Percentiles rank a stretch among this genome's conserved stretches.
Conservation (phyloP, 257 asterid species). For the Coffea canephora region DNA sequence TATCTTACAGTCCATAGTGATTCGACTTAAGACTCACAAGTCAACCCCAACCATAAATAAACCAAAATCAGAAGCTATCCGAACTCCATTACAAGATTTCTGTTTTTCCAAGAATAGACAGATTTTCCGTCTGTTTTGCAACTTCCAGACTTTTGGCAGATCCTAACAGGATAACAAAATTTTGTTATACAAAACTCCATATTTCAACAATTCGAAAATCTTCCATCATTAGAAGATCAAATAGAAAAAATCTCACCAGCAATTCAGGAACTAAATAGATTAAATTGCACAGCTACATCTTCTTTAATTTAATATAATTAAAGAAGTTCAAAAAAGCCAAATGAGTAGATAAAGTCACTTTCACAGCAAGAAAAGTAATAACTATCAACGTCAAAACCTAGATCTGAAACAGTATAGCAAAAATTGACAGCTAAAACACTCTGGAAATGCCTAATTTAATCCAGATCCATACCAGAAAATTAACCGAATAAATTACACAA, state of each 20-base stretch:
- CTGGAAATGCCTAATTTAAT: not conserved
- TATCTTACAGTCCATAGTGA: not conserved
- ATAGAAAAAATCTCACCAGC: not conserved
- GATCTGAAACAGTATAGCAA: constrained; percentile 10
- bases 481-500: not conserved
- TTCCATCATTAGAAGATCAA: too few relatives aligned
- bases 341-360: not conserved
- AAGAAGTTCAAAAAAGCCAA: not conserved
- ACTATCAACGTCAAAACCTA: not conserved
- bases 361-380: not conserved
- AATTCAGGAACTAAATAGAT: not conserved
- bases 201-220: not conserved
- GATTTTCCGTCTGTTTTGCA: not conserved
- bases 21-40: not conserved
- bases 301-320: not conserved
- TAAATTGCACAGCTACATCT: not conserved
- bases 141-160: not conserved
- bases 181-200: not conserved
- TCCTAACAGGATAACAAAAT: not conserved
- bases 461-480: constrained; percentile 7
- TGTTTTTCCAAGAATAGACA: not conserved
- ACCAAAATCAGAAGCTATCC: not conserved
- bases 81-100: not conserved
- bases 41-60: not conserved
- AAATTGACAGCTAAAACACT: not conserved